Percentiles rank a stretch among this genome's conserved stretches.
Evolutionary conservation across 2,329 filamentous ascomycete genomes (phyloP).

Genomic region (Fusarium sp.): DNA sequence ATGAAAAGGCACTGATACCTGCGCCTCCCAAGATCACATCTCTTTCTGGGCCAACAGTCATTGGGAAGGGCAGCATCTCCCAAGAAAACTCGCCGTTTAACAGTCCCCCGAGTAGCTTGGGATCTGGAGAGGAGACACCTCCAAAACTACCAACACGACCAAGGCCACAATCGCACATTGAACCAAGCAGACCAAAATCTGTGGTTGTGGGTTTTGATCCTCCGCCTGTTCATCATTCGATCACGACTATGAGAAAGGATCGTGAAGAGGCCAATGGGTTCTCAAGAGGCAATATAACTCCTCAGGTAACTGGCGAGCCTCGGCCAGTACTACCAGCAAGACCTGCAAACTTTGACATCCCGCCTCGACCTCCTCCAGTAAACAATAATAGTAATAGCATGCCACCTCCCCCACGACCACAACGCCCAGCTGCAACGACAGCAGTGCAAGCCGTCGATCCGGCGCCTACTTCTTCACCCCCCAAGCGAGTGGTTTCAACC

Average conservation of each 20-base stretch:
- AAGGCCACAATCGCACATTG: constrained; percentile 53
- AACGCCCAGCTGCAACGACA: constrained; percentile 50
- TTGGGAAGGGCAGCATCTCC: constrained; percentile 35
- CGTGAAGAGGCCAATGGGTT: constrained; percentile 57
- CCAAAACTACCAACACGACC: constrained; percentile 62
- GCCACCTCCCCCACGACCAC: constrained; percentile 59
- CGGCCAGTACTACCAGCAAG: constrained; percentile 62
- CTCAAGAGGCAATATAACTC: constrained; percentile 50
- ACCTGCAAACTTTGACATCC: constrained; percentile 50
- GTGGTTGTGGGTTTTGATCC: constrained; percentile 56
- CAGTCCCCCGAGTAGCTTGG: constrained; percentile 82
- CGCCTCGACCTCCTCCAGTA: constrained; percentile 26
- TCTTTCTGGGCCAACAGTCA: constrained; percentile 23
- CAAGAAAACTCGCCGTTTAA: constrained; percentile 80
- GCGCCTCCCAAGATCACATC: constrained; percentile 32
- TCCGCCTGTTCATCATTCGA: constrained; percentile 62
- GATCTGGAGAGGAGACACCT: constrained; percentile 61
- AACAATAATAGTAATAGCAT: constrained; percentile 33
- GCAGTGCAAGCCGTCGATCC: constrained; percentile 30
- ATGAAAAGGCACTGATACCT: constrained; percentile 69
- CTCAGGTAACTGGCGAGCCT: constrained; percentile 56
- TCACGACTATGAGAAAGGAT: constrained; percentile 57
- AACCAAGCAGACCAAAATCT: constrained; percentile 37
- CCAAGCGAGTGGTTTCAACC: constrained; percentile 47
- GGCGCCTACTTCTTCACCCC: constrained; percentile 37